These are phyloP conservation scores for Chytriomyces sp. DNA, from an alignment of 192 early-diverging fungal genomes.

Conservation along the genomic window DNA sequence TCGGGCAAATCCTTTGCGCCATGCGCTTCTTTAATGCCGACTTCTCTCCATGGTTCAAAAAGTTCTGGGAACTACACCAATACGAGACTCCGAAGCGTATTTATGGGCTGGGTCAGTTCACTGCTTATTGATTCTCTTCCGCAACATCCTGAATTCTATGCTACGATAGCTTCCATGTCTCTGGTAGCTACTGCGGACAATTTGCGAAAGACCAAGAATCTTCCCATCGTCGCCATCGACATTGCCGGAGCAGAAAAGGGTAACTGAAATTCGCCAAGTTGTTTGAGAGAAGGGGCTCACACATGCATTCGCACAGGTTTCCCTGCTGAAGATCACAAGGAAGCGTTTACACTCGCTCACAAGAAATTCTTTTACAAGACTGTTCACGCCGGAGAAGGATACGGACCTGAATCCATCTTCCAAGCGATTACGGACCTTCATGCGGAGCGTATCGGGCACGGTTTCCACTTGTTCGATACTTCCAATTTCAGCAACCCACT, in stretches of 20 bases:
- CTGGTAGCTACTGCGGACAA: conserved; percentile 9
- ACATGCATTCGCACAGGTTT: background rate
- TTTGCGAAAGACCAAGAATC: background rate
- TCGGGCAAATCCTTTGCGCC: conserved; percentile 16
- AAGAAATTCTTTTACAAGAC: conserved; percentile 36
- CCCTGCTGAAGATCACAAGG: conserved; percentile 14
- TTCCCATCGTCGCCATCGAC: conserved; percentile 24
- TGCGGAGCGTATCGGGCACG: conserved; percentile 30
- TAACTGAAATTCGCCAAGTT: background rate
- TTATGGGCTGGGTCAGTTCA: conserved; percentile 12
- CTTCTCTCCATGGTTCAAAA: conserved; percentile 17
- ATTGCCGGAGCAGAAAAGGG: conserved; percentile 24
- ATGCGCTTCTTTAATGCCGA: conserved; percentile 25
- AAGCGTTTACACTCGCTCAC: conserved; percentile 26
- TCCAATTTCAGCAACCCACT: conserved; percentile 6
- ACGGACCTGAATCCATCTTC: conserved; percentile 31
- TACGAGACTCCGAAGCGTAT: conserved; percentile 22
- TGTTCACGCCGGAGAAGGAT: conserved; percentile 26
- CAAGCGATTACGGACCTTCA: conserved; percentile 29
- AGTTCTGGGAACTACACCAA: conserved; percentile 25
- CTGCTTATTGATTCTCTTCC: background rate
- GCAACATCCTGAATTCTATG: background rate
- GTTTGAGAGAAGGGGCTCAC: background rate
- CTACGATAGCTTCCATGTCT: background rate
- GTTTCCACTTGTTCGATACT: conserved; percentile 23